These are phyloP conservation scores for Nicotiana tabacum DNA, from an alignment of 257 asterid species.

Conservation along the genomic window DNA sequence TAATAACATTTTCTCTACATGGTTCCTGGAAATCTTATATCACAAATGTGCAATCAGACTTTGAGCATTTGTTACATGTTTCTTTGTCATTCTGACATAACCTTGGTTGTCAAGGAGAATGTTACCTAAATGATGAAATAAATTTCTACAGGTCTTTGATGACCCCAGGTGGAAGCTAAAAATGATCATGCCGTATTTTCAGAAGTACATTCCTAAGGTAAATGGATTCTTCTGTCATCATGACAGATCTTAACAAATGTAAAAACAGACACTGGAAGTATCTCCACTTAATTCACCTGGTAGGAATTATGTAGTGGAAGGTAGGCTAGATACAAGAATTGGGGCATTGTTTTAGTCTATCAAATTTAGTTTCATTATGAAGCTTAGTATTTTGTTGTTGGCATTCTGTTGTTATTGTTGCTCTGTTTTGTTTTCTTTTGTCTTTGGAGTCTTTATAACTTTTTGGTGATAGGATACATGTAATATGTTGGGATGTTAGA, in stretches of 20 bases:
- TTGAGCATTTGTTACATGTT: background rate
- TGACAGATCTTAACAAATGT: background rate
- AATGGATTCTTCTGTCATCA: slow-evolving; percentile 12
- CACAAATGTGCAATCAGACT: background rate
- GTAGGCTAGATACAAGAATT: background rate
- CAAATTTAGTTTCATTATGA: background rate
- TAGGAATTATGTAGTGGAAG: background rate
- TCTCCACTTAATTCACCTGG: background rate
- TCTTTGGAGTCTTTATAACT: background rate
- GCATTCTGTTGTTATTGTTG: background rate
- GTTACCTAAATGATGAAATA: background rate
- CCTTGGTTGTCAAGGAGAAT: background rate
- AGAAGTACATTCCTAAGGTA: slow-evolving; percentile 77
- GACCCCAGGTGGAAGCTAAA: slow-evolving; percentile 62
- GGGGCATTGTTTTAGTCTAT: background rate
- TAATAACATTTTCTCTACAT: background rate
- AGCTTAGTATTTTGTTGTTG: background rate
- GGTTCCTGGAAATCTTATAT: background rate
- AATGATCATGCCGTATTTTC: slow-evolving; percentile 63
- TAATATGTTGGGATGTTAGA: background rate
- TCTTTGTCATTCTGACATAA: background rate
- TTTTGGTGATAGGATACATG: background rate
- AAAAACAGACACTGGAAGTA: background rate
- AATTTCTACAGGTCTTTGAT: slow-evolving; percentile 57
- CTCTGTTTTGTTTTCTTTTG: background rate